Evolutionary conservation across 2,329 filamentous ascomycete species (phyloP).

Genomic region (Dryadomyces sulphureus): DNA sequence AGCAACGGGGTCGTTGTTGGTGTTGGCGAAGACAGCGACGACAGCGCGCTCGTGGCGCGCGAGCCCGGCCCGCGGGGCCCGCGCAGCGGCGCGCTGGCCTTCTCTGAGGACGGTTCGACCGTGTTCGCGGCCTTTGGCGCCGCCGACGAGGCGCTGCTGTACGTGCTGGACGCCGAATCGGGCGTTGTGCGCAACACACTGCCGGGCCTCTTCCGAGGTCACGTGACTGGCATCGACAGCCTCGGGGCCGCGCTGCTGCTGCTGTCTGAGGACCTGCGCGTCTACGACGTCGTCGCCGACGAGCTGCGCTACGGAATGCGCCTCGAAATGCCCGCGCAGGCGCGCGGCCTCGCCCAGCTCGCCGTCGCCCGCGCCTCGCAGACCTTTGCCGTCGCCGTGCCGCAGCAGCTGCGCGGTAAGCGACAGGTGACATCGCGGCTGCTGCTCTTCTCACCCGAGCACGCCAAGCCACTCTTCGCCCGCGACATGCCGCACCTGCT

Average conservation of each 20-base stretch:
- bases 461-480: constrained; percentile 42
- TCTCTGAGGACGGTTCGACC: constrained; percentile 72
- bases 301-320: constrained; percentile 52
- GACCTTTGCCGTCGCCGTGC: constrained; percentile 51
- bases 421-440: constrained; percentile 35
- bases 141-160: constrained; percentile 44
- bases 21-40: background rate
- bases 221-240: constrained; percentile 54
- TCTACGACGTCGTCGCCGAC: constrained; percentile 77
- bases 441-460: constrained; percentile 47
- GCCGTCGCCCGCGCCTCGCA: constrained; percentile 52
- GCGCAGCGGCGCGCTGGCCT: constrained; percentile 53
- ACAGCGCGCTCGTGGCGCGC: constrained; percentile 14
- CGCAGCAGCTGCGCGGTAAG: constrained; percentile 10
- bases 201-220: constrained; percentile 50
- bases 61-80: constrained; percentile 1
- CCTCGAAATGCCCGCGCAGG: constrained; percentile 20
- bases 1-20: constrained; percentile 13
- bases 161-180: constrained; percentile 57
- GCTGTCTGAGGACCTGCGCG: constrained; percentile 55
- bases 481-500: constrained; percentile 42
- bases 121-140: constrained; percentile 53
- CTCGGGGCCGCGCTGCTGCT: constrained; percentile 61
- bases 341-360: constrained; percentile 43
- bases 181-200: constrained; percentile 54